A percentile compares a stretch with the other conserved stretches of the same genome.
phyloP scores from a whole-genome alignment of 2,329 filamentous ascomycete genomes.

The Diaporthe velutina region DNA sequence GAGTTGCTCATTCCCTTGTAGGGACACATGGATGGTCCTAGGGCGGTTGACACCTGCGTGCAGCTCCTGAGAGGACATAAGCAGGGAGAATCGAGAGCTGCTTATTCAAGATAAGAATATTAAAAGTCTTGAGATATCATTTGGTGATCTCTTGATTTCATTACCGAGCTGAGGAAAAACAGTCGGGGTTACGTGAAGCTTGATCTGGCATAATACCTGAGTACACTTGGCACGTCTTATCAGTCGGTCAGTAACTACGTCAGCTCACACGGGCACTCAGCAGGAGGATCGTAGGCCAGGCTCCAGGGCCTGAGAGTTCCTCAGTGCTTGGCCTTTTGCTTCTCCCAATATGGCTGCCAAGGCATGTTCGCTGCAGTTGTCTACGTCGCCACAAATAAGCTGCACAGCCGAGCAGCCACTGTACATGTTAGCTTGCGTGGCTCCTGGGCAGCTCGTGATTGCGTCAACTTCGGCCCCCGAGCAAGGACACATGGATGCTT shows the following conservation, averaged over 20 bases:
- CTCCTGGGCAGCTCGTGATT: not conserved
- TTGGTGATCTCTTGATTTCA: no score
- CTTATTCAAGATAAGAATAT: no score
- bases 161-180: not conserved
- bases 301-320: not conserved
- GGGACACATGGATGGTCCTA: not conserved
- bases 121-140: no score
- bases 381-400: not conserved
- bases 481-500: not conserved
- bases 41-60: not conserved
- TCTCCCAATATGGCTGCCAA: not conserved
- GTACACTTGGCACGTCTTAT: not conserved
- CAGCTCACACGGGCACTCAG: not conserved
- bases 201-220: no score
- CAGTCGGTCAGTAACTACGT: not conserved
- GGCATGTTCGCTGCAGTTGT: not conserved
- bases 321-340: not conserved
- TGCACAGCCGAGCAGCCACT: not conserved
- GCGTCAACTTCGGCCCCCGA: not conserved
- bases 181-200: not conserved
- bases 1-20: not conserved
- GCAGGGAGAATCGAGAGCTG: no score
- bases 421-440: not conserved
- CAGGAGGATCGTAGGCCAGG: not conserved
- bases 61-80: not conserved